phyloP scores from a whole-genome alignment of 1,284 basidiomycete genomes.

The Coniophora puteana region DNA sequence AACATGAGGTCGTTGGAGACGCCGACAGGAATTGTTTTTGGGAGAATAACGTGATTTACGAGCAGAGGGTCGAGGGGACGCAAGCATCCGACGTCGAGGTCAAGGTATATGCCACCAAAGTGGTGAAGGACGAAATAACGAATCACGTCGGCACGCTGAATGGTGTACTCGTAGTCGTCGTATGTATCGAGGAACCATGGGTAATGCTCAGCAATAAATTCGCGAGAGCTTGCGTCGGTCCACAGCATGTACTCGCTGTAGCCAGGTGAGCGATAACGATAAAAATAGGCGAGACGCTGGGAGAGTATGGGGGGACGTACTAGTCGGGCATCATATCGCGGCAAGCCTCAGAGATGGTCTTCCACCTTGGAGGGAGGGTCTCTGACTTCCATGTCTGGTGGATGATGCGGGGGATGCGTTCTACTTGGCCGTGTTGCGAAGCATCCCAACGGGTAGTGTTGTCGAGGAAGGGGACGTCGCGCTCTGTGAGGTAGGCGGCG shows the following conservation, averaged over 20 bases:
- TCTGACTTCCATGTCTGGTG: constrained; percentile 99
- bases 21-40: constrained; percentile 94
- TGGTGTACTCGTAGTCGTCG: constrained; percentile 89
- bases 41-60: constrained; percentile 86
- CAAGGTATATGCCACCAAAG: constrained; percentile 95
- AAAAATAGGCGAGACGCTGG: constrained; percentile 12
- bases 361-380: constrained; percentile 82
- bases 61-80: constrained; percentile 89
- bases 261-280: constrained; percentile 14
- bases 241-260: constrained; percentile 94
- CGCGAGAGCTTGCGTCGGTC: constrained; percentile 89
- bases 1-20: constrained; percentile 98
- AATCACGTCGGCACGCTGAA: constrained; percentile 96
- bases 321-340: constrained; percentile 93
- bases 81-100: constrained; percentile 94
- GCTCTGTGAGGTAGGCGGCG: constrained; percentile 75
- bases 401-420: constrained; percentile 88
- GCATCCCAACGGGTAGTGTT: constrained; percentile 55
- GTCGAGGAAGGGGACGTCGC: constrained; percentile 65
- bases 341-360: constrained; percentile 74
- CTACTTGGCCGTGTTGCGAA: constrained; percentile 53
- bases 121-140: constrained; percentile 97
- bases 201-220: constrained; percentile 88
- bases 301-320: constrained; percentile 48
- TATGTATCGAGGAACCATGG: constrained; percentile 92